These are phyloP conservation scores for Trichoderma polysporum DNA, from an alignment of 2,329 filamentous ascomycete genomes.

Conservation along the genomic window DNA sequence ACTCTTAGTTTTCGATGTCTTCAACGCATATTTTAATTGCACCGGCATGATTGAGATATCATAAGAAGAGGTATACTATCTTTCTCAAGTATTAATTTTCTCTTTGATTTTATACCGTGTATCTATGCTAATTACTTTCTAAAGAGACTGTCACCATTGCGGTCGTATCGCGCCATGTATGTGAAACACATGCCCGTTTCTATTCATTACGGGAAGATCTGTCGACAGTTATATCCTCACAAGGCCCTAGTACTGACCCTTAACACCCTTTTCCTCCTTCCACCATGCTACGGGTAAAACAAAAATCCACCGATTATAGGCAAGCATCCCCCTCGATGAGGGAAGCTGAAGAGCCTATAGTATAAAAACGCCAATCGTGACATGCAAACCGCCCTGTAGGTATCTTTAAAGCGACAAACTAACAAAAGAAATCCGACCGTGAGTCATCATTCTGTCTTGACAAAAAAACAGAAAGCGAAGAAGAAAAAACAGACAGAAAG, in stretches of 20 bases:
- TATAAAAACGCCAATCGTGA: constrained; percentile 31
- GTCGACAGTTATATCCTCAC: not conserved
- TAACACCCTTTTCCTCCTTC: not conserved
- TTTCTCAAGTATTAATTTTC: not conserved
- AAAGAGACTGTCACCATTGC: not conserved
- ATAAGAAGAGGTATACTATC: not conserved
- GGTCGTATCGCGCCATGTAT: not conserved
- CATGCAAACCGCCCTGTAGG: constrained; percentile 30
- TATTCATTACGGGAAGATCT: not conserved
- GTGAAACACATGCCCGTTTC: not conserved
- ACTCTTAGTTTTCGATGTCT: no score
- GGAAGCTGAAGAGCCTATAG: constrained; percentile 11
- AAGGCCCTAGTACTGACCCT: not conserved
- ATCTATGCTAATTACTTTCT: not conserved
- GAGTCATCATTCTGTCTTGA: not conserved
- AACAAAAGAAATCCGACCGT: constrained; percentile 17
- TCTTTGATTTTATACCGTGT: not conserved
- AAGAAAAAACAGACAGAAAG: not conserved
- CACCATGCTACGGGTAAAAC: not conserved
- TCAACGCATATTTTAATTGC: no score
- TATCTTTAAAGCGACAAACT: constrained; percentile 32
- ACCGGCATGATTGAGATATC: not conserved
- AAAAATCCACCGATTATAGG: not conserved
- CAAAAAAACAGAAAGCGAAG: not conserved
- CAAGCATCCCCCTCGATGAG: not conserved